Percentiles rank a stretch among this genome's conserved stretches.
Conservation (phyloP, 208 protist genomes). For the Zelonia costaricensis region DNA sequence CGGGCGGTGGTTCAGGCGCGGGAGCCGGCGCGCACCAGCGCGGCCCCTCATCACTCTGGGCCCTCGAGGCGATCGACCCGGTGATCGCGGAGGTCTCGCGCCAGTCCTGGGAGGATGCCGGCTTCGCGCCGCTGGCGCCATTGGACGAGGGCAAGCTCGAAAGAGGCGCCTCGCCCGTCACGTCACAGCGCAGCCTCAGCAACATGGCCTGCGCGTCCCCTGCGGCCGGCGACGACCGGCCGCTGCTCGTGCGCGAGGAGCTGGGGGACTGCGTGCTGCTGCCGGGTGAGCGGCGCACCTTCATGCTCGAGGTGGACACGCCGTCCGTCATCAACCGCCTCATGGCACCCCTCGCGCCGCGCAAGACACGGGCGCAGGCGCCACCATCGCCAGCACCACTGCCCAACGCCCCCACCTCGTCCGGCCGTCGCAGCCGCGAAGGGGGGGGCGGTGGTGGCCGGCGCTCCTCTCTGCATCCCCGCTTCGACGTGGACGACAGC, state of each 20-base stretch:
- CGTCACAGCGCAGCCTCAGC: background rate
- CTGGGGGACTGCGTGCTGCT: constrained; percentile 52
- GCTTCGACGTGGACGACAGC: background rate
- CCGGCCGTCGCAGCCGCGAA: too few relatives aligned
- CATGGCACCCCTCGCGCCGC: constrained; percentile 6
- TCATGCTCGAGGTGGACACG: constrained; percentile 32
- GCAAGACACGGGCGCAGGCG: background rate
- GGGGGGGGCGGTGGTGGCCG: too few relatives aligned
- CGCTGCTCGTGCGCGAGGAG: constrained; percentile 29
- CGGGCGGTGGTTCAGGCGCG: too few relatives aligned
- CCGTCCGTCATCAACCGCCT: constrained; percentile 20
- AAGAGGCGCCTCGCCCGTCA: too few relatives aligned
- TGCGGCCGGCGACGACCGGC: constrained; percentile 9
- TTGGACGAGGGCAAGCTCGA: too few relatives aligned
- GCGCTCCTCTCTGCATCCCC: too few relatives aligned
- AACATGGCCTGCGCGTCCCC: background rate
- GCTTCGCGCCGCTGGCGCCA: constrained; percentile 11
- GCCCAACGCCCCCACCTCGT: too few relatives aligned
- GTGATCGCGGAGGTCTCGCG: constrained; percentile 16
- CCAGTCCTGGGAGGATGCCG: constrained; percentile 21
- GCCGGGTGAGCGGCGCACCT: constrained; percentile 37
- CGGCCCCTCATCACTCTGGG: constrained; percentile 12
- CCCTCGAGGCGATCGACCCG: constrained; percentile 7
- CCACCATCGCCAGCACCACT: too few relatives aligned
- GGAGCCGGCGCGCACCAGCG: constrained; percentile 8